Base-by-base conservation (phyloP, 306 rosid species). In the Cucurbita moschata region DNA sequence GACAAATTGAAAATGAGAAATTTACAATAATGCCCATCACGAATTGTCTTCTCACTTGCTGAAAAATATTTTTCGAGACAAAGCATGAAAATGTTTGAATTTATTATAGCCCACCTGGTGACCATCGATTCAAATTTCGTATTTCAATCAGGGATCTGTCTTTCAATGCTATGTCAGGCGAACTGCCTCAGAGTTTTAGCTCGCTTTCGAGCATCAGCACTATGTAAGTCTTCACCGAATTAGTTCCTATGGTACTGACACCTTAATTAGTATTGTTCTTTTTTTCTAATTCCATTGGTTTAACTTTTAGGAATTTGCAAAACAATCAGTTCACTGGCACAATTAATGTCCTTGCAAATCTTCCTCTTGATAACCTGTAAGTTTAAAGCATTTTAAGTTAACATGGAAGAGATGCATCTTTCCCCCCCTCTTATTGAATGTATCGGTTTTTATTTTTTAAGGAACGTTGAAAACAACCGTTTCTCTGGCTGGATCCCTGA, bases 401-500 rank as follows among this genome's bases (percentile, higher is more conserved):
- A 51, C 76, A 61, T 74, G 42, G 72, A 12, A 49, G 75, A 82
- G 39, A 42, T 51, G 8, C 3, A 6, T 47, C 15, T n/a, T 46
- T 35, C 11, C 7, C 50, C 58, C 61, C 5, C 35, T 49, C 72
- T 60, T 47, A 30, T 75, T 14, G 42, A 35, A 61, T 11, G 53
- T 50, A 37, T 62, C 5, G 4, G 14, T 62, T 75, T 37, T 75
- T 60, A 21, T 4, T 42, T 77, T 75, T 42, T 7, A 16, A 94
- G 99, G 90, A 91, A 91, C 82, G 84, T 94, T 49, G 85, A 83
- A 76, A 94, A 84, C 83, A 94, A 94, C 77, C 95, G 4, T 39
- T 91, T 94, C 75, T 84, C 90, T 0, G 99, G 99, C 64, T 94
- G 99, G 99, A 56, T 94, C 80, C 99, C 99, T 1, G 88, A 86